Evolutionary conservation across 179 eudicot genomes (phyloP).

Genomic region (Actinidia chinensis): DNA sequence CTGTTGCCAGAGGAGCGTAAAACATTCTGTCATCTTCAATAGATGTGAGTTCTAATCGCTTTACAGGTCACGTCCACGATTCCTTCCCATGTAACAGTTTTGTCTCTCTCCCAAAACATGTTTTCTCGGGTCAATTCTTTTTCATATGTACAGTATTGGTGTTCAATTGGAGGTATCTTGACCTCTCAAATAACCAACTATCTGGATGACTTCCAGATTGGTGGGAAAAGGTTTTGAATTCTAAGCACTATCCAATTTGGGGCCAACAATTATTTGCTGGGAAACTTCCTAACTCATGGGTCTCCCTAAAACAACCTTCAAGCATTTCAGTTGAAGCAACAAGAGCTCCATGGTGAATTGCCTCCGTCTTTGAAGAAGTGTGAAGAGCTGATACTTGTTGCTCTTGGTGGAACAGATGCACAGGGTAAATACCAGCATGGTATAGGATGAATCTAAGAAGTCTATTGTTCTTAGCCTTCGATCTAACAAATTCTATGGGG

Average conservation of each 20-base stretch:
- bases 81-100: neutral
- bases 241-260: neutral
- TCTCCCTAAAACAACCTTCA: neutral
- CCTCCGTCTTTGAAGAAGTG: neutral
- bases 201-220: conserved; percentile 6
- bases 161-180: neutral
- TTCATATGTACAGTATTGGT: neutral
- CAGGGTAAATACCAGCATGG: conserved; percentile 8
- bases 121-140: neutral
- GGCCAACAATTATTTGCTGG: conserved; percentile 7
- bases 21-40: rapidly evolving
- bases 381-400: neutral
- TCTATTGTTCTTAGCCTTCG: neutral
- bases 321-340: neutral
- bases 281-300: conserved; percentile 2
- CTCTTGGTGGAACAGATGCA: neutral
- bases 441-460: neutral
- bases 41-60: neutral
- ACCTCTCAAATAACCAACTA: neutral
- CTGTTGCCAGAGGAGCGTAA: neutral
- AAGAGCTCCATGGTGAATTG: conserved; percentile 4
- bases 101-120: neutral
- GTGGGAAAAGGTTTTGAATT: neutral
- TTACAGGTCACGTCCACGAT: neutral
- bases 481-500: neutral